Percentiles rank a stretch among this genome's conserved stretches.
Conservation (phyloP, 2,329 filamentous ascomycete genomes). For the Emericellopsis atlantica region DNA sequence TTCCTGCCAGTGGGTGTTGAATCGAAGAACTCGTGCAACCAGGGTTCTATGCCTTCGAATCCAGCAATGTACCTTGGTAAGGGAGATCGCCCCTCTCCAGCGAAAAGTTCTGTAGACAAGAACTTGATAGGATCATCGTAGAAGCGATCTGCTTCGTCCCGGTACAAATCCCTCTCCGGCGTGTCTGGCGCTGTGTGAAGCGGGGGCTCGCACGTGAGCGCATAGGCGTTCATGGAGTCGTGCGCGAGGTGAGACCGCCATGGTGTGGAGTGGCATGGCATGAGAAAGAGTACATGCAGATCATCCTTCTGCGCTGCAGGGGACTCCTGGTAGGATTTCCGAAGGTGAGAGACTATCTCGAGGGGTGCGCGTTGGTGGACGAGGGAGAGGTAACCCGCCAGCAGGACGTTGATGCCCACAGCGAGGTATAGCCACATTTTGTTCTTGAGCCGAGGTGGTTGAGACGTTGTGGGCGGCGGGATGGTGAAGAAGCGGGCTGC, state of each 20-base stretch:
- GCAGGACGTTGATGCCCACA: constrained; percentile 52
- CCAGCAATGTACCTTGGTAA: constrained; percentile 45
- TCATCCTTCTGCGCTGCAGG: constrained; percentile 29
- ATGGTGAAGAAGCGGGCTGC: constrained; percentile 52
- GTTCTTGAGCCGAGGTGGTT: constrained; percentile 27
- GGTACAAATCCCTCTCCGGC: constrained; percentile 52
- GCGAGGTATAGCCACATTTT: constrained; percentile 43
- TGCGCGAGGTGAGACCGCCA: constrained; percentile 84
- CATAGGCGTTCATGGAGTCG: constrained; percentile 64
- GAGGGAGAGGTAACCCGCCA: constrained; percentile 62
- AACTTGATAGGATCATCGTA: constrained; percentile 54
- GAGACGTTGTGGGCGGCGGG: constrained; percentile 12
- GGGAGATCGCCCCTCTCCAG: constrained; percentile 6
- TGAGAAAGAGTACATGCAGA: constrained; percentile 68
- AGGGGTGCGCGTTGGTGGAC: constrained; percentile 74
- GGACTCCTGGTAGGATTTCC: constrained; percentile 54
- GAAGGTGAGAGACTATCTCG: constrained; percentile 61
- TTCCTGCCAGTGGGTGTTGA: constrained; percentile 20
- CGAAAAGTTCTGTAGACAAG: constrained; percentile 38
- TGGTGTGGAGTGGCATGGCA: constrained; percentile 91
- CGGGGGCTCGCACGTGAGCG: constrained; percentile 82
- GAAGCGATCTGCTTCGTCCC: constrained; percentile 86
- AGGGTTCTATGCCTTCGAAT: constrained; percentile 43
- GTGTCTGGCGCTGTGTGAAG: constrained; percentile 49
- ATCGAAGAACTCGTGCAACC: constrained; percentile 30